A percentile compares a stretch with the other conserved stretches of the same genome.
Evolutionary conservation across 345 rosid genomes (phyloP).

Genomic region (Leavenworthia alabamica): DNA sequence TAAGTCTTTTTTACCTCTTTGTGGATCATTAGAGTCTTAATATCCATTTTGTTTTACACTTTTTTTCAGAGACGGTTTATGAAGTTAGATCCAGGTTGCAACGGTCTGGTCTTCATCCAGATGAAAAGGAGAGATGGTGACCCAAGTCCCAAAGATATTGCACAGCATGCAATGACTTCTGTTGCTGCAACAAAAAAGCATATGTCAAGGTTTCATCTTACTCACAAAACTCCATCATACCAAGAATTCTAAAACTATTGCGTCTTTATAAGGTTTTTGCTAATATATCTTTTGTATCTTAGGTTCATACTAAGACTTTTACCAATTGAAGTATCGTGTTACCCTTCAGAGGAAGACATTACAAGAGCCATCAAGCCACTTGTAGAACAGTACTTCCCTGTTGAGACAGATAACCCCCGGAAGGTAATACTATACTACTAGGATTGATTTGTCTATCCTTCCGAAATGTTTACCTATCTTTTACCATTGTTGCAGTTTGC

Average conservation of each 20-base stretch:
- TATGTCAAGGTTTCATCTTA: constrained; percentile 69
- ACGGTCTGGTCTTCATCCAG: constrained; percentile 82
- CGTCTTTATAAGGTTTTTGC: neutral
- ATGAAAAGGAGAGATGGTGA: constrained; percentile 82
- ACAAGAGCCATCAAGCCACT: constrained; percentile 69
- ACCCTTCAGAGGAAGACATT: constrained; percentile 93
- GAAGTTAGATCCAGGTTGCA: constrained; percentile 88
- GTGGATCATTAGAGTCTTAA: neutral
- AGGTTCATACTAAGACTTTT: constrained; percentile 87
- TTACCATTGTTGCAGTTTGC: constrained; percentile 62
- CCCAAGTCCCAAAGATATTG: constrained; percentile 81
- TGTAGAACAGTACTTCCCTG: constrained; percentile 65
- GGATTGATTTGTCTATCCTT: neutral
- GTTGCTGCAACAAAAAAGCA: constrained; percentile 77
- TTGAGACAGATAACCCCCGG: constrained; percentile 53
- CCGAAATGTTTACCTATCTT: neutral
- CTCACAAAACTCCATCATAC: neutral
- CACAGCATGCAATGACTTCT: constrained; percentile 77
- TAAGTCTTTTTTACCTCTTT: neutral
- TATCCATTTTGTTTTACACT: neutral
- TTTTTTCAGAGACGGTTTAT: constrained; percentile 60
- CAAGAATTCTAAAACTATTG: neutral
- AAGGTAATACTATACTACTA: constrained; percentile 39
- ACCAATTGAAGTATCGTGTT: constrained; percentile 88
- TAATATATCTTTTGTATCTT: neutral